Base-by-base conservation (phyloP, 495 filamentous ascomycete species). In the Neurospora sp. region DNA sequence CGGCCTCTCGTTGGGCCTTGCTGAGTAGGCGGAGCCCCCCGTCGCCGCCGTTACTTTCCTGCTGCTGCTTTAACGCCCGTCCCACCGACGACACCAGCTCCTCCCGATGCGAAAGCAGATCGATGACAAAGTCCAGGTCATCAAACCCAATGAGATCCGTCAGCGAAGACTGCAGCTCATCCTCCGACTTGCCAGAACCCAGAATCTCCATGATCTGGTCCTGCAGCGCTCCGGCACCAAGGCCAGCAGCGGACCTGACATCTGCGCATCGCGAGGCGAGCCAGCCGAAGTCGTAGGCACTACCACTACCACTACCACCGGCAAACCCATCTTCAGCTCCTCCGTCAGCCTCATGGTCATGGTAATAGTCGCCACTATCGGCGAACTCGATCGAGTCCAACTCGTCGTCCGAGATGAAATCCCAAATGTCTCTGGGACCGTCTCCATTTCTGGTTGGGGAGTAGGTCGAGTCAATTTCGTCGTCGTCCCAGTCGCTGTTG, bases 121-220 rank as follows among this genome's bases (percentile, higher is more conserved):
- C 92, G 73, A 92, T 92, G 41, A 98, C 88, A 71, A 98, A 88
- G 71, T 98, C 94, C 16, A 98, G 82, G 76, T 98, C 94, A 72
- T 94, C 93, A 77, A 93, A 98, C 0, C 96, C 96, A 69, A 98
- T 84, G 72, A 97, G 89, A 77, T 99, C 96, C 0, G 91, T 93
- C n/a, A 99, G 85, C 22, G 88, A 88, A 80, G 93, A 94, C 81
- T 98, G 96, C 9, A 98, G 82, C 75, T 94, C 93, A 27, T 94
- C 92, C 75, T 97, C 93, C 38, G 86, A 84, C 72, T 83, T 85
- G 38, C 92, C 88, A 35, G 91, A 89, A 5, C 85, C 87, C 69
- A 96, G 77, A 9, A 91, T 82, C 6, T 90, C 91, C 20, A 89
- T 81, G 44, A 97, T 87, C 78, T 96, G 92, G 71, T 90, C 87